These are phyloP conservation scores for Fusarium sambucinum DNA, from an alignment of 2,329 filamentous ascomycete species.

Conservation along the genomic window DNA sequence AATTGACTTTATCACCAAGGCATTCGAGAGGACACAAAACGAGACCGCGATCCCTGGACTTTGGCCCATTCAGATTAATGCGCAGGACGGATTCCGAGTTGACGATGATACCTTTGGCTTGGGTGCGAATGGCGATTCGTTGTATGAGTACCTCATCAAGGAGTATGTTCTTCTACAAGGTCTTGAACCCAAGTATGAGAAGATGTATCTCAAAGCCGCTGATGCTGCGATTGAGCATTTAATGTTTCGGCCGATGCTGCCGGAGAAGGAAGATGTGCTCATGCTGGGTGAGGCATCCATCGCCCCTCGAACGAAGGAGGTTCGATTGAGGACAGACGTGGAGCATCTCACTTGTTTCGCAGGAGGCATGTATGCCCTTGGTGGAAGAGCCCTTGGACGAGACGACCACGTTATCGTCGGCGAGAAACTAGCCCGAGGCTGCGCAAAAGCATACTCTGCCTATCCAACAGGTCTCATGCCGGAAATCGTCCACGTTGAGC, in stretches of 20 bases:
- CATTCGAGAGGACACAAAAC: slow-evolving; percentile 65
- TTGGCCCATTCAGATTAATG: slow-evolving; percentile 70
- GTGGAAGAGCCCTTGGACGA: slow-evolving; percentile 65
- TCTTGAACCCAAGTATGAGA: slow-evolving; percentile 53
- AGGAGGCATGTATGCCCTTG: slow-evolving; percentile 74
- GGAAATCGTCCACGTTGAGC: slow-evolving; percentile 65
- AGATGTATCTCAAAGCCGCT: slow-evolving; percentile 60
- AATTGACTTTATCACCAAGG: slow-evolving; percentile 66
- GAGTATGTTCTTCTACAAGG: slow-evolving; percentile 76
- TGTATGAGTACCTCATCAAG: slow-evolving; percentile 75
- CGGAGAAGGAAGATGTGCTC: slow-evolving; percentile 68
- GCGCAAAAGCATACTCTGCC: slow-evolving; percentile 70
- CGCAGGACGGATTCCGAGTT: slow-evolving; percentile 33
- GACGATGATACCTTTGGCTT: slow-evolving; percentile 57
- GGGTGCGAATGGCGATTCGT: slow-evolving; percentile 67
- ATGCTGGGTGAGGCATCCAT: slow-evolving; percentile 62
- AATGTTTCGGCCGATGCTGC: slow-evolving; percentile 75
- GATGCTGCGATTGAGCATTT: slow-evolving; percentile 70
- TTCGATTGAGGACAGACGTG: slow-evolving; percentile 49
- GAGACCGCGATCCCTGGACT: slow-evolving; percentile 68
- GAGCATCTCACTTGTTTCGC: slow-evolving; percentile 74
- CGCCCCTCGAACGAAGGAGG: slow-evolving; percentile 47
- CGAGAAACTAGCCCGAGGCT: slow-evolving; percentile 70
- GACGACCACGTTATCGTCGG: slow-evolving; percentile 68
- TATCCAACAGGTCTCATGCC: slow-evolving; percentile 72